These are phyloP conservation scores for Petrea volubilis DNA, from an alignment of 257 asterid species.

Conservation along the genomic window DNA sequence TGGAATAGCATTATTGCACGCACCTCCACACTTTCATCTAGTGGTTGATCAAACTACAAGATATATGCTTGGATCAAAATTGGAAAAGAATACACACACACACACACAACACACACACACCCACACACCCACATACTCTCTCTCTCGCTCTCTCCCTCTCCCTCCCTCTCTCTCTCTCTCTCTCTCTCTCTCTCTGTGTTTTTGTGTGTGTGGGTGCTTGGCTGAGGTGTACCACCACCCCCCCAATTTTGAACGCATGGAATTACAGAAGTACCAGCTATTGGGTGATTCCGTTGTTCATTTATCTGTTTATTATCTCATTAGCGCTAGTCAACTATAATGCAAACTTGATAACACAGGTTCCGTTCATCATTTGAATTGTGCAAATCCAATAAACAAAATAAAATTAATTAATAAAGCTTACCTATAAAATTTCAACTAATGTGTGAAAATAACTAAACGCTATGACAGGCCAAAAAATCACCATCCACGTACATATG, in stretches of 20 bases:
- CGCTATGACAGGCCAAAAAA: too few relatives aligned
- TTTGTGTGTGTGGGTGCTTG: background rate
- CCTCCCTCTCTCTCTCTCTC: too few relatives aligned
- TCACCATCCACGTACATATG: too few relatives aligned
- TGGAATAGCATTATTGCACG: slow-evolving; percentile 19
- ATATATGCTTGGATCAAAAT: background rate
- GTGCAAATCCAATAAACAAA: background rate
- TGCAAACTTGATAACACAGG: background rate
- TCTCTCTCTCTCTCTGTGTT: too few relatives aligned
- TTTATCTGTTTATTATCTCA: background rate
- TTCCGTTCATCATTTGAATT: background rate
- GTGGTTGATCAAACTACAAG: background rate
- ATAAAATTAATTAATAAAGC: background rate
- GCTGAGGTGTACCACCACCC: slow-evolving; percentile 12
- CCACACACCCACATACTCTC: too few relatives aligned
- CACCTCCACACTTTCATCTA: background rate
- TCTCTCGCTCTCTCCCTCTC: too few relatives aligned
- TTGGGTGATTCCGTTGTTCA: too few relatives aligned
- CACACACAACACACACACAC: too few relatives aligned
- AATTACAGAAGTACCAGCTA: background rate
- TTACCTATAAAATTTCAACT: too few relatives aligned
- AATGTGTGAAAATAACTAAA: too few relatives aligned
- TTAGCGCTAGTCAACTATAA: background rate
- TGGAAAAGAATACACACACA: background rate
- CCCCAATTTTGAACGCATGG: slow-evolving; percentile 1